Conservation (phyloP, 192 early-diverging fungal species). For the Linnemannia schmuckeri region DNA sequence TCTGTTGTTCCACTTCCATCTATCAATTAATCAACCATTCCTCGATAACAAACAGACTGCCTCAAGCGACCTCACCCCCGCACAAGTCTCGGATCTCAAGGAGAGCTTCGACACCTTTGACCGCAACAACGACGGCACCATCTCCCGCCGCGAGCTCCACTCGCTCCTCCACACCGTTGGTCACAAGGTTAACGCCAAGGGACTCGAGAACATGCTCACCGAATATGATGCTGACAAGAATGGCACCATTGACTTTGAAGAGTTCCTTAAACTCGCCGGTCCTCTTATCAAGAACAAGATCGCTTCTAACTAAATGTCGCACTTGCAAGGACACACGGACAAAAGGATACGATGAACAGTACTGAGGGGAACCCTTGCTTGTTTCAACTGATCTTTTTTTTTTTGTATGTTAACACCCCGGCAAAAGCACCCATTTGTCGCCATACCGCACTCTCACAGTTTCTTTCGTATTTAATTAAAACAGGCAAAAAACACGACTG, state of each 20-base stretch:
- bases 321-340: not conserved
- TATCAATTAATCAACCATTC: not conserved
- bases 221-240: constrained; percentile 31
- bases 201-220: constrained; percentile 25
- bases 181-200: constrained; percentile 37
- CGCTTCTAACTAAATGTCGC: not conserved
- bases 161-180: constrained; percentile 49
- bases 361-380: not conserved
- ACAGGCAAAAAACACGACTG: not conserved
- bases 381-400: not conserved
- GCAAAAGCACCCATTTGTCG: not conserved
- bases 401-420: not conserved
- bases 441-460: not conserved
- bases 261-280: constrained; percentile 16
- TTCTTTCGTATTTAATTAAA: not conserved
- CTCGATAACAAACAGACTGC: not conserved
- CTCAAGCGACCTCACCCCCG: not conserved
- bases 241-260: constrained; percentile 35
- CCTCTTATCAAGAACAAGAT: constrained; percentile 40
- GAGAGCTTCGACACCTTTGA: constrained; percentile 53
- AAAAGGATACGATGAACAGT: not conserved
- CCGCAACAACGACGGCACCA: constrained; percentile 33
- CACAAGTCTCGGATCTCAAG: constrained; percentile 31
- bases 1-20: not conserved
- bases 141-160: constrained; percentile 38